Base-by-base conservation (phyloP, 2,329 filamentous ascomycete genomes). In the Colletotrichum sp. region DNA sequence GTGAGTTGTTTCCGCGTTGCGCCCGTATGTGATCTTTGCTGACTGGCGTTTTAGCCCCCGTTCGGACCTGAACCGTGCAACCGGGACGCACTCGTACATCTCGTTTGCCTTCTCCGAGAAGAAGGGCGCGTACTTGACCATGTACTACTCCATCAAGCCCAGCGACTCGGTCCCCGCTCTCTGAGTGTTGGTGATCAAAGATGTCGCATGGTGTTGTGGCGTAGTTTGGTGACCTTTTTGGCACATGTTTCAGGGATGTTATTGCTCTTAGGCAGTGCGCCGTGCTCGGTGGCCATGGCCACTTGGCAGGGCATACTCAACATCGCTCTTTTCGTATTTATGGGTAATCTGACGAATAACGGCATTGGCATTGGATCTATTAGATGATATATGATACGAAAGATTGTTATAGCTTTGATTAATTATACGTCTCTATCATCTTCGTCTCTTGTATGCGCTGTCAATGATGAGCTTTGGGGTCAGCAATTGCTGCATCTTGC, bases 71-170 rank as follows among this genome's bases (percentile, higher is more conserved):
- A 34, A 34, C 5, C 57, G 52, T 15, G 67, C 67, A 22, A 65
- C 60, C 4, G 75, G 77, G 5, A 77, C 76, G 3, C 78, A 79
- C 52, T 76, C 77, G 3, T 79, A 79, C 61, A 36, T 79, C 28
- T 78, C 77, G n/a, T 79, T 79, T 30, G 72, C 77, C 32, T 79
- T 71, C 25, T 73, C 70, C n/a, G 63, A 76, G 66, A 68, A 77
- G 71, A 76, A 78, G 52, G 78, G 78, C 2, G 77, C 77, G 1
- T 77, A 79, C 65, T 68, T 79, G 61, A 79, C 77, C 19, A 76
- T 79, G 8, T 78, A 79, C 63, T 79, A 79, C 39, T 79, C 78
- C 64, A 72, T 77, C 60, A 70, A 63, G 32, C 77, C 77, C 6
- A 19, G 68, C 30, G 71, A 75, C 27, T 63, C 71, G 8, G 16